Evolutionary conservation across 768 basidiomycete species (phyloP), one percentile per base, ranked within the genome.

Genomic region (Phanerodontia chrysosporium): DNA sequence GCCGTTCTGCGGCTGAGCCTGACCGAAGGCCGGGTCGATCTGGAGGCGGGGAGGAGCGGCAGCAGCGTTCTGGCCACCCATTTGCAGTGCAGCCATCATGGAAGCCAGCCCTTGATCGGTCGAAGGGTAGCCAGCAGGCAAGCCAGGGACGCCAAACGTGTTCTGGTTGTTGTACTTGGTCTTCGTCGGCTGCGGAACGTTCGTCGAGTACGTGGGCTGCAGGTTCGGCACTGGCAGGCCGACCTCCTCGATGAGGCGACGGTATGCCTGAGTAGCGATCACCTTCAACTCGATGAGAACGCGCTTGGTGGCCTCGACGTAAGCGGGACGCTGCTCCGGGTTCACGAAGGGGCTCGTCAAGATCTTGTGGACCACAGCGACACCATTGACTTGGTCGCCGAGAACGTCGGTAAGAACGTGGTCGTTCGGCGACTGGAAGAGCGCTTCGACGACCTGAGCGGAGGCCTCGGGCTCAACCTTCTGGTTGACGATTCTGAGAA

Each of bases 401-500:
- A 99, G 78, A 46, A 98, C 91, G 68, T 98, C 96, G 13, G 90
- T 94, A 42, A 98, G 78, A 45, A 95, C 92, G 67, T 94, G 89
- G 69, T 97, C 94, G 21, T 84, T 85, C 7, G 87, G 86, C 0
- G 93, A 94, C n/a, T 83, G 83, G 78, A 98, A 97, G 63, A 99
- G 75, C 1, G 93, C 90, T 51, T 94, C 87, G 59, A 96, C 86
- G 55, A 98, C 87, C 64, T 91, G 88, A 49, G 77, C 80, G 21
- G 92, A 91, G 14, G 97, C 96, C 45, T 91, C 84, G 0, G 90
- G 87, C 70, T 98, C 97, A 25, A 89, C 87, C 74, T 92, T 93
- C 74, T 99, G 97, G 69, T 98, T 98, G 72, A 98, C 89, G 65
- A 99, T 93, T 70, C 95, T 83, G 63, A 99, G 80, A 42, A 98